Evolutionary conservation across 352 stramenopile genomes (phyloP), one percentile per base, ranked within the genome.

Genomic region (Phytopythium kandeliae): DNA sequence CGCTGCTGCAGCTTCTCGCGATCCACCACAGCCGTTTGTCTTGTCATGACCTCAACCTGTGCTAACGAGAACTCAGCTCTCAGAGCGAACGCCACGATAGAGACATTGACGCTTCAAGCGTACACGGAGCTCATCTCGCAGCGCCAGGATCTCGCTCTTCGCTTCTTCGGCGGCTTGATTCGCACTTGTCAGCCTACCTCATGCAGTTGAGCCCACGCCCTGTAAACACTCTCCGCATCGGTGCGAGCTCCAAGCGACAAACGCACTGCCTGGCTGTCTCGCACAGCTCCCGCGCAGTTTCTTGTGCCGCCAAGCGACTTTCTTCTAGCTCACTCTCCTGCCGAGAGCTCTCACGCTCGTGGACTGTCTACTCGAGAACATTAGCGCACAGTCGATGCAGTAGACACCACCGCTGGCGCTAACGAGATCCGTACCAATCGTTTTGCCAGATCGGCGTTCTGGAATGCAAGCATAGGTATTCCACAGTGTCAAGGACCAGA

Each of bases 41-140:
- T 67, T 3, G 69, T 65, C 43, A 85, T 62, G n/a, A 57, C 33
- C 45, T 88, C 74, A 31, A 85, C 56, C 71, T 86, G 37, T 24
- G 21, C 21, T n/a, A n/a, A n/a, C n/a, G n/a, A n/a, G n/a, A n/a
- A n/a, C n/a, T n/a, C n/a, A n/a, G n/a, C n/a, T n/a, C n/a, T n/a
- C n/a, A n/a, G n/a, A n/a, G n/a, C n/a, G n/a, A n/a, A n/a, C n/a
- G n/a, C n/a, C n/a, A n/a, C n/a, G n/a, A n/a, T n/a, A n/a, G n/a
- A n/a, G n/a, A n/a, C n/a, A n/a, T n/a, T n/a, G n/a, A n/a, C n/a
- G n/a, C n/a, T n/a, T n/a, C n/a, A n/a, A 43, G 19, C 19, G 48
- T 48, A 76, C 74, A 67, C 85, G 73, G 38, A 83, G 38, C 30
- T 87, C 71, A 0, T 67, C 69, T 33, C 83, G 62, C 0, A 85